Conservation (phyloP, 2,329 filamentous ascomycete genomes). For the Nemania sp. region DNA sequence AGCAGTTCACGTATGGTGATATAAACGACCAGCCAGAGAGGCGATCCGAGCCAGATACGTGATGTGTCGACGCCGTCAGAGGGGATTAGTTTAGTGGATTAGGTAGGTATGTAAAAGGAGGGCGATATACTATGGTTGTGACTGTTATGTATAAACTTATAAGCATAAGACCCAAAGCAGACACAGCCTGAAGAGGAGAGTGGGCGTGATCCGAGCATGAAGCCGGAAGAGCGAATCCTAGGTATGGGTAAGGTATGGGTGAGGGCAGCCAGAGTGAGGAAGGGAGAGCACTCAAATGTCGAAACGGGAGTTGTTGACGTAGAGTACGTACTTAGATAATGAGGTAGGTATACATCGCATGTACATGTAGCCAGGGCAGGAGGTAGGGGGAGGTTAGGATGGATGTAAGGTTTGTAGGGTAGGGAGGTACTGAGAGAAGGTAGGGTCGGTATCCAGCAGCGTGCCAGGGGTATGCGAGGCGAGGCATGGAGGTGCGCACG, state of each 20-base stretch:
- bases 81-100: neutral
- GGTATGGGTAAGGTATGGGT: no score
- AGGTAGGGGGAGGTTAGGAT: neutral
- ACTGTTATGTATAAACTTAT: conserved; percentile 16
- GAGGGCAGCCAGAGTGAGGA: conserved; percentile 1
- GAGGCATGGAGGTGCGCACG: conserved; percentile 19
- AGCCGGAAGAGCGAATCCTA: neutral
- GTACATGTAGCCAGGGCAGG: conserved; percentile 1
- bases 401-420: neutral
- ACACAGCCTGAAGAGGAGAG: neutral
- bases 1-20: conserved; percentile 1
- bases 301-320: conserved; percentile 9
- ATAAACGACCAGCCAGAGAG: conserved; percentile 6
- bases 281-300: neutral
- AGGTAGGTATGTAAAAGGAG: neutral
- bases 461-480: conserved; percentile 12
- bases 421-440: neutral
- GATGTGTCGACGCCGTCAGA: conserved; percentile 11
- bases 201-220: neutral
- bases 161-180: conserved; percentile 16
- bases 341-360: conserved; percentile 1
- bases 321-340: neutral
- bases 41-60: conserved; percentile 2
- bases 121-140: conserved; percentile 2
- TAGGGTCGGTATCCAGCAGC: neutral